A percentile compares a stretch with the other conserved stretches of the same genome.
Evolutionary conservation across 2,329 filamentous ascomycete species (phyloP).

Genomic region (Mollisia scopiformis): DNA sequence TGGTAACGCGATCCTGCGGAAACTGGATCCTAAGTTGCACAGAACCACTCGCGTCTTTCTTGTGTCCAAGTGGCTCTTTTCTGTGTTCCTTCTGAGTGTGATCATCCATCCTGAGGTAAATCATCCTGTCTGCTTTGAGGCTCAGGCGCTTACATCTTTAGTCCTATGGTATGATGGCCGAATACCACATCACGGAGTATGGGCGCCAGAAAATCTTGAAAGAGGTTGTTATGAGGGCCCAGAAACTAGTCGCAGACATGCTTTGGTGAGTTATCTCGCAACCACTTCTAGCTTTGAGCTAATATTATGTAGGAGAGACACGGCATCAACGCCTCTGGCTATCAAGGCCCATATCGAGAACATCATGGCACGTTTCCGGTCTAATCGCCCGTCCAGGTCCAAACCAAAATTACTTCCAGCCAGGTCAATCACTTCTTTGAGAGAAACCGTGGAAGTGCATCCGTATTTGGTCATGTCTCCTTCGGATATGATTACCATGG

Average conservation of each 20-base stretch:
- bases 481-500: constrained; percentile 76
- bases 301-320: constrained; percentile 50
- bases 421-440: constrained; percentile 70
- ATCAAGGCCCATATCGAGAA: constrained; percentile 72
- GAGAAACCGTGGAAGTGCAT: constrained; percentile 78
- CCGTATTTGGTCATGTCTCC: constrained; percentile 81
- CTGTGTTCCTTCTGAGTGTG: constrained; percentile 80
- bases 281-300: constrained; percentile 7
- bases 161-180: constrained; percentile 72
- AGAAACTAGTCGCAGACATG: constrained; percentile 79
- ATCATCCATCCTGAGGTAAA: constrained; percentile 86
- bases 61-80: constrained; percentile 90
- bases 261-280: constrained; percentile 49
- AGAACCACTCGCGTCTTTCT: constrained; percentile 81
- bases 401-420: constrained; percentile 67
- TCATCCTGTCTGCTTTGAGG: constrained; percentile 15
- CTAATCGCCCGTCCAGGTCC: constrained; percentile 44
- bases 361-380: constrained; percentile 65
- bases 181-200: constrained; percentile 91
- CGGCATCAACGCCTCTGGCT: constrained; percentile 62
- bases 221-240: constrained; percentile 79
- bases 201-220: constrained; percentile 81
- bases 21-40: constrained; percentile 72
- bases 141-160: constrained; percentile 27
- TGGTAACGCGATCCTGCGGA: constrained; percentile 79